phyloP scores from a whole-genome alignment of 495 filamentous ascomycete genomes.

The Neurospora cerealis region DNA sequence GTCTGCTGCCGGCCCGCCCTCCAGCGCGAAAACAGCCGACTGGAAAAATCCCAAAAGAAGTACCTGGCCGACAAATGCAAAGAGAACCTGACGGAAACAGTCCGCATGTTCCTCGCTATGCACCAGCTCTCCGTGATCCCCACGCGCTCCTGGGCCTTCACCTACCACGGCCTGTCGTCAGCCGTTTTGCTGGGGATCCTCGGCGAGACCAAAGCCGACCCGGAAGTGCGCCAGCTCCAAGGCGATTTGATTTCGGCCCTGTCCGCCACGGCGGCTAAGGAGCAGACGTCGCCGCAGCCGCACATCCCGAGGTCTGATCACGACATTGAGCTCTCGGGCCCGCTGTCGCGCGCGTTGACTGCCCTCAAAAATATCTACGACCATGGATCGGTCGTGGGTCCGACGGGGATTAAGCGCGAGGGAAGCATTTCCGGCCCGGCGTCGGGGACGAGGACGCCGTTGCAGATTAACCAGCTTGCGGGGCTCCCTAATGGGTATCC shows the following conservation, averaged over 20 bases:
- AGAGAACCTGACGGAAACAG: conserved; percentile 51
- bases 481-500: conserved; percentile 1
- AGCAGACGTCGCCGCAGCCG: conserved; percentile 35
- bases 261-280: conserved; percentile 44
- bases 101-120: conserved; percentile 59
- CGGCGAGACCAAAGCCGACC: conserved; percentile 48
- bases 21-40: conserved; percentile 28
- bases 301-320: conserved; percentile 37
- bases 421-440: conserved; percentile 17
- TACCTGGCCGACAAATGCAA: conserved; percentile 47
- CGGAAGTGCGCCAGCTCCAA: conserved; percentile 45
- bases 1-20: conserved; percentile 46
- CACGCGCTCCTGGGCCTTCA: conserved; percentile 56
- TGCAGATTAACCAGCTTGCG: conserved; percentile 10
- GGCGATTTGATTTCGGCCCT: conserved; percentile 46
- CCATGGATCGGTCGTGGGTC: conserved; percentile 38
- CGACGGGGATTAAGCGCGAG: conserved; percentile 28
- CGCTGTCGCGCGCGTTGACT: conserved; percentile 39
- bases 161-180: conserved; percentile 54
- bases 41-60: conserved; percentile 34
- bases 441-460: conserved; percentile 33
- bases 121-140: conserved; percentile 56
- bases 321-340: conserved; percentile 47
- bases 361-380: conserved; percentile 51
- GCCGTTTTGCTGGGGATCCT: conserved; percentile 56